phyloP scores from a whole-genome alignment of 2,329 filamentous ascomycete species.

The Ophiocordyceps camponoti-rufipedis region DNA sequence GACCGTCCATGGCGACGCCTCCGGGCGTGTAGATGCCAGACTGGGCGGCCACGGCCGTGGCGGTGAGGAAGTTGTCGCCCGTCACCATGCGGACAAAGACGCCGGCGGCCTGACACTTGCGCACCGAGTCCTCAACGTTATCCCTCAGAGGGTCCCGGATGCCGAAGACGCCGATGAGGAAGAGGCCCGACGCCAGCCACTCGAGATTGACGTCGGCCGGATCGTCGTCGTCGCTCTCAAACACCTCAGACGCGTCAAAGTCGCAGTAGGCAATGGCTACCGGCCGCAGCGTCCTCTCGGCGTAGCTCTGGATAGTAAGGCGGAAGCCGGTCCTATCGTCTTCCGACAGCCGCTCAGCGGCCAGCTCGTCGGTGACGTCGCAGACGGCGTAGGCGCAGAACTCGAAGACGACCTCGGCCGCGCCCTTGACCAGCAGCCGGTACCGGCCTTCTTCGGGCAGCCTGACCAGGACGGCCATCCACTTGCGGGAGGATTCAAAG shows the following conservation, averaged over 20 bases:
- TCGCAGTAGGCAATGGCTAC: constrained; percentile 62
- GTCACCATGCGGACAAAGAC: constrained; percentile 50
- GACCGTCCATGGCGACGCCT: constrained; percentile 40
- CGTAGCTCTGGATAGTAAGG: constrained; percentile 30
- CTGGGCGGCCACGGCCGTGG: constrained; percentile 23
- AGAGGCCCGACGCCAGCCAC: constrained; percentile 26
- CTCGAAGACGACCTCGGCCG: constrained; percentile 34
- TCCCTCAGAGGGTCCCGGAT: constrained; percentile 50
- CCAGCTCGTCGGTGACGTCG: constrained; percentile 22
- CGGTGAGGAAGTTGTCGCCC: constrained; percentile 25
- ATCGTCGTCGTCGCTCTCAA: constrained; percentile 26
- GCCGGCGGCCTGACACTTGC: constrained; percentile 42
- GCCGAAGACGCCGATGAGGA: constrained; percentile 33
- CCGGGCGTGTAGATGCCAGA: constrained; percentile 34
- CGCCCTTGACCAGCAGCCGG: constrained; percentile 36
- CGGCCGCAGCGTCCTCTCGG: constrained; percentile 51
- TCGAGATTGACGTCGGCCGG: constrained; percentile 16
- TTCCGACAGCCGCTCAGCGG: constrained; percentile 11
- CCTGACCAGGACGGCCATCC: constrained; percentile 35
- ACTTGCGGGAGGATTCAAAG: constrained; percentile 35
- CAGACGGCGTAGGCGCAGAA: constrained; percentile 22
- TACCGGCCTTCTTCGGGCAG: constrained; percentile 24
- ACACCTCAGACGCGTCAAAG: constrained; percentile 48
- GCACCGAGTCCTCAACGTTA: constrained; percentile 43
- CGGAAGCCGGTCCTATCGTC: constrained; percentile 13